Evolutionary conservation across 192 early-diverging fungal species (phyloP), one percentile per base, ranked within the genome.

Genomic region (Umbelopsis sp.): DNA sequence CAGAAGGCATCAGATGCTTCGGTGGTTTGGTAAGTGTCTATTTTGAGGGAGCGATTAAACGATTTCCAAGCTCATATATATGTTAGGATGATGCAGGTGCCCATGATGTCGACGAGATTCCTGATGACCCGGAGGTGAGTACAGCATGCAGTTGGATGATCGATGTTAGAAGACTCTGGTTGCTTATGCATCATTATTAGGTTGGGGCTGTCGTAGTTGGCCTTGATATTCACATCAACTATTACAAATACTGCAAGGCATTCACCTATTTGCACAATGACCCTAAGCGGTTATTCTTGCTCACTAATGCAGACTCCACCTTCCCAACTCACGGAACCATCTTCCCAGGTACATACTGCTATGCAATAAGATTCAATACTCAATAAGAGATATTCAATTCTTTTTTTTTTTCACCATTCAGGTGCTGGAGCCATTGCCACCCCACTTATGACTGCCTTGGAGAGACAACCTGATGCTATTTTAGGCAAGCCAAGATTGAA

Each of bases 161-260:
- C 3, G n/a, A n/a, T 30, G 22, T 11, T 46, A 9, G 33, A 10
- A 33, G 16, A 10, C 21, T 53, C 23, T 13, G 46, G 21, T 11
- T 25, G 12, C 15, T 35, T n/a, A 25, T n/a, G 4, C 9, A 30
- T 61, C 25, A 18, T 69, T 55, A 13, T 61, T 61, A 49, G 64
- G 85, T 99, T 51, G 95, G 93, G 18, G 97, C 97, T 6, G 97
- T 99, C 7, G 82, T 99, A 23, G 89, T 92, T 73, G 97, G 97
- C 52, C 91, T 99, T 47, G 97, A 99, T 80, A 79, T 90, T 52
- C 77, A 97, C 73, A 84, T 99, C 73, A 96, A 95, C 73, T 99
- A 97, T 79, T 86, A 84, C 78, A 99, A 98, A 82, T 84, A 94
- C 47, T 91, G 95, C 46, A 94, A 92, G 77, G 97, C 97, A 0